These are phyloP conservation scores for Noccaea bulbosa DNA, from an alignment of 345 rosid genomes.

Conservation along the genomic window DNA sequence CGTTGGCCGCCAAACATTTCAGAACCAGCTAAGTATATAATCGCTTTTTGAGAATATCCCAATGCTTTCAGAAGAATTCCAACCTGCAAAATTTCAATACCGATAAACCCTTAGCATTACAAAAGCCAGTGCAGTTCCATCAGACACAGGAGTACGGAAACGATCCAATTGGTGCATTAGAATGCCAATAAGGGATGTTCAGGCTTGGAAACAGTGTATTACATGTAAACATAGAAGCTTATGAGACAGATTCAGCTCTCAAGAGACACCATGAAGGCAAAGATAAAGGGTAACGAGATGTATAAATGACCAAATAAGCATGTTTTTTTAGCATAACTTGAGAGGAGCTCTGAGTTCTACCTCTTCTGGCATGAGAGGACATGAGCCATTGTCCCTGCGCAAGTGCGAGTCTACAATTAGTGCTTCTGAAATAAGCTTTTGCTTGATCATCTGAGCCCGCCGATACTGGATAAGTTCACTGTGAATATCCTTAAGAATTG, in stretches of 20 bases:
- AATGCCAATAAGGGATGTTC: slow-evolving; percentile 15
- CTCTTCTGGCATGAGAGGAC: slow-evolving; percentile 99
- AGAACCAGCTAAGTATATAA: slow-evolving; percentile 90
- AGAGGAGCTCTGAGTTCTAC: slow-evolving; percentile 43
- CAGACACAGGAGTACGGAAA: slow-evolving; percentile 13
- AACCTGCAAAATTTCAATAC: slow-evolving; percentile 62
- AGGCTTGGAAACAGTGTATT: slow-evolving; percentile 22
- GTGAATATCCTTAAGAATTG: slow-evolving; percentile 76
- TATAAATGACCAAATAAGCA: not conserved
- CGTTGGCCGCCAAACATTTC: slow-evolving; percentile 98
- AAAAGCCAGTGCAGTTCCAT: slow-evolving; percentile 28
- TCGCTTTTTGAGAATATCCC: slow-evolving; percentile 88
- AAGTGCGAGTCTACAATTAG: slow-evolving; percentile 64
- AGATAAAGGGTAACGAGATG: slow-evolving; percentile 4
- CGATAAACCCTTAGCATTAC: slow-evolving; percentile 20
- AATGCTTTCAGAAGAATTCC: slow-evolving; percentile 88
- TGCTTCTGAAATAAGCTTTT: slow-evolving; percentile 66
- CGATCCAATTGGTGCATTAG: slow-evolving; percentile 18
- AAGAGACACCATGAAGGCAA: slow-evolving; percentile 25
- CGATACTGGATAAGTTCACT: slow-evolving; percentile 90
- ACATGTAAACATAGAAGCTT: slow-evolving; percentile 1
- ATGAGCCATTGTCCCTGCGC: slow-evolving; percentile 81
- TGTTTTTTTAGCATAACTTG: slow-evolving; percentile 21
- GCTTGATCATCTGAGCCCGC: slow-evolving; percentile 88
- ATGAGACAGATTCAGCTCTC: slow-evolving; percentile 12